Conservation (phyloP, 495 filamentous ascomycete species). For the Hypoxylon cercidicola region DNA sequence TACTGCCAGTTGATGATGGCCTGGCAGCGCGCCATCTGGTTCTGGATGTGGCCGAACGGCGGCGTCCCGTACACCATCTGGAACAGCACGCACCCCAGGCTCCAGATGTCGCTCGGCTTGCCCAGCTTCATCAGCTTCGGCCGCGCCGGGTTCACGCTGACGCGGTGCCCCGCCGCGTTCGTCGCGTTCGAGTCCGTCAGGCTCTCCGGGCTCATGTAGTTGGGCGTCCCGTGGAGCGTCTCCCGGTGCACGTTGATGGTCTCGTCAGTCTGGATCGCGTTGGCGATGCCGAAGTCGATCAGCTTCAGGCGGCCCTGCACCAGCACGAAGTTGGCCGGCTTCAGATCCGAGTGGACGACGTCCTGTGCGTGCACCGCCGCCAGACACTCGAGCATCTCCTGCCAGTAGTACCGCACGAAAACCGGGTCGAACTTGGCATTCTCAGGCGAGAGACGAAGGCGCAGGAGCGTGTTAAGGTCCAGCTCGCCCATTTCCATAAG, state of each 20-base stretch:
- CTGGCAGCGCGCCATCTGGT: conserved; percentile 76
- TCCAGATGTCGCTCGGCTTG: conserved; percentile 96
- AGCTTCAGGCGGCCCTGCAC: conserved; percentile 84
- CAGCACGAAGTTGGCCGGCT: conserved; percentile 94
- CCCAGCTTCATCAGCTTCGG: conserved; percentile 93
- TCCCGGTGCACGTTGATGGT: conserved; percentile 98
- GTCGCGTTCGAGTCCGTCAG: conserved; percentile 83
- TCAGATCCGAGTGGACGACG: conserved; percentile 95
- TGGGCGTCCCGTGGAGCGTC: conserved; percentile 92
- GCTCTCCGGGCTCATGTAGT: conserved; percentile 98
- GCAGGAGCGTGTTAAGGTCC: conserved; percentile 88
- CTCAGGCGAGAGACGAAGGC: conserved; percentile 74
- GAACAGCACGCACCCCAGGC: conserved; percentile 93
- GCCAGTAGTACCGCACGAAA: conserved; percentile 97
- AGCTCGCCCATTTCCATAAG: conserved; percentile 98
- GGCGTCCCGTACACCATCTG: conserved; percentile 96
- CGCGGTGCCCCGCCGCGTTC: conserved; percentile 59
- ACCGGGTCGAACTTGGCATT: conserved; percentile 82
- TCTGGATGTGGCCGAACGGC: conserved; percentile 90
- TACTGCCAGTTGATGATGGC: conserved; percentile 92
- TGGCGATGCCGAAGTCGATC: conserved; percentile 97
- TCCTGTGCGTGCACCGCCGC: conserved; percentile 86
- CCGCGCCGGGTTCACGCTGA: conserved; percentile 50
- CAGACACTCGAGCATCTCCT: conserved; percentile 98
- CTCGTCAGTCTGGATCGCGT: conserved; percentile 90